Evolutionary conservation across 164 flowering plant genomes (phyloP), one percentile per base, ranked within the genome.

Genomic region (Brasenia schreberi): DNA sequence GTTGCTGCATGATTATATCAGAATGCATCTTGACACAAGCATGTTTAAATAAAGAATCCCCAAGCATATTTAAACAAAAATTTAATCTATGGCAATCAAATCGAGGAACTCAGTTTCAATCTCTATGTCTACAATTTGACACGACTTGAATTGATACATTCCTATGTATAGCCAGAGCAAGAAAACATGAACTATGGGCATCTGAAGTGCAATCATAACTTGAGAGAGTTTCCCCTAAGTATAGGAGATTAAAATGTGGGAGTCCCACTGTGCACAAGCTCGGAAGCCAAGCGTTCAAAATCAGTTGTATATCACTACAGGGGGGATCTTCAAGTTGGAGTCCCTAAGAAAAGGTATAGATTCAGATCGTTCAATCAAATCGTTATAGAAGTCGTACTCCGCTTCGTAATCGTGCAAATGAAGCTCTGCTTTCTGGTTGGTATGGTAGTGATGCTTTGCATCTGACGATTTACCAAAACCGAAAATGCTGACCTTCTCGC

Each of bases 371-470:
- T 80, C 71, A 12, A 80, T 80, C 77, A 89, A 66, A 78, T 89
- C 92, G 3, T 42, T 76, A 67, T 94, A 94, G 44, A 94, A 82
- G 0, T 66, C 78, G 66, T 94, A 94, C 80, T 94, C 99, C 3
- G 96, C 97, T 64, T 83, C 82, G 65, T 94, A 94, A 75, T 94
- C 97, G 61, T 94, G 99, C 68, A 94, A 67, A 58, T 64, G 71
- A 19, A 94, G 92, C 85, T 94, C 99, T 0, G 77, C 84, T 77
- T 85, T 91, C 76, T 94, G 99, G 74, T 83, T 89, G 1, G 96
- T 89, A 73, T 94, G 96, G 66, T 94, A 94, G 77, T 94, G 99
- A 63, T 94, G 99, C 77, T 84, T 88, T 5, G 94, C 89, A 0
- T 66, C 53, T 4, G 43, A 60, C 0, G 90, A 85, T 63, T 94